Evolutionary conservation across 805 yeast species (phyloP).

Genomic region (Candida succiphila): DNA sequence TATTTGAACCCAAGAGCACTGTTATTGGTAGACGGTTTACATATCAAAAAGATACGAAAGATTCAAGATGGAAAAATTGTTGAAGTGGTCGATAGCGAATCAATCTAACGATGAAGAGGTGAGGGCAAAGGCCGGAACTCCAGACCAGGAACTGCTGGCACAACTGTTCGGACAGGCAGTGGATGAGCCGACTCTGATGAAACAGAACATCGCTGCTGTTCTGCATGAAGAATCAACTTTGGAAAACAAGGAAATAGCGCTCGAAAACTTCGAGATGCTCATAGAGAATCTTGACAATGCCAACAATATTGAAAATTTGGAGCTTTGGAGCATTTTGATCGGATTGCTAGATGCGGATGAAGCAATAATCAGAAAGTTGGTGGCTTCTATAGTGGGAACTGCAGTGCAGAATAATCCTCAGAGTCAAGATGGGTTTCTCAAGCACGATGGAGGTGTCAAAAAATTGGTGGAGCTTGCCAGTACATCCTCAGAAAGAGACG

Average conservation of each 20-base stretch:
- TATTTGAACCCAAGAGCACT: too few relatives aligned
- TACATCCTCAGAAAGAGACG: conserved; percentile 10
- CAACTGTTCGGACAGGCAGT: conserved; percentile 68
- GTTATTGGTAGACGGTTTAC: too few relatives aligned
- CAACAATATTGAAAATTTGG: conserved; percentile 75
- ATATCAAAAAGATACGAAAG: too few relatives aligned
- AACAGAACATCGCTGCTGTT: conserved; percentile 56
- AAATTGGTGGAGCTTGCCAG: conserved; percentile 33
- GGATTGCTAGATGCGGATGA: conserved; percentile 35
- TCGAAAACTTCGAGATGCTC: conserved; percentile 88
- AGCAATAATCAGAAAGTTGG: conserved; percentile 39
- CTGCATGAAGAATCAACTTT: conserved; percentile 44
- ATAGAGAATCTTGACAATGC: conserved; percentile 93
- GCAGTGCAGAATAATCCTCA: conserved; percentile 87
- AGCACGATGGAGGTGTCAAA: conserved; percentile 36
- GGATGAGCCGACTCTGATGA: conserved; percentile 88
- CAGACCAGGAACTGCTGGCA: conserved; percentile 71
- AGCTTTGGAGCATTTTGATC: conserved; percentile 71
- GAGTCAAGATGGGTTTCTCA: conserved; percentile 58
- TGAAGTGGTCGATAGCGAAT: conserved; percentile 87
- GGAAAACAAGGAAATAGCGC: conserved; percentile 62
- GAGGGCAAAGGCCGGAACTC: conserved; percentile 48
- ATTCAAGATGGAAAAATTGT: conserved; percentile 67
- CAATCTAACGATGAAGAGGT: conserved; percentile 67
- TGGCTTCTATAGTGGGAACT: conserved; percentile 74